These are phyloP conservation scores for Aspergillus melleus DNA, from an alignment of 2,329 filamentous ascomycete species.

Conservation along the genomic window DNA sequence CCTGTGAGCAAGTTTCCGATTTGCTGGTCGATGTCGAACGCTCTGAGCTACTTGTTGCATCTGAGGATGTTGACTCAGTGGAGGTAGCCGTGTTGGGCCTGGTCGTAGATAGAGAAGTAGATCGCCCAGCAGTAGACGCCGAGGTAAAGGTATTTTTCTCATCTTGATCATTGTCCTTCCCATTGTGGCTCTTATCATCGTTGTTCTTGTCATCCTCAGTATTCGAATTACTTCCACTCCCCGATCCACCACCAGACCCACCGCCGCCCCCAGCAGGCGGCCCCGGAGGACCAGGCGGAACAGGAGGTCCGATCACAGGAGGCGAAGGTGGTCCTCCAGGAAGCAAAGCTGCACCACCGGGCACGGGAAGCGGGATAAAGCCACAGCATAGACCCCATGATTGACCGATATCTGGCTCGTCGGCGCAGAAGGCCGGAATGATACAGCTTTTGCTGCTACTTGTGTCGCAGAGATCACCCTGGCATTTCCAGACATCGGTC, in stretches of 20 bases:
- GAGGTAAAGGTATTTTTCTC: background rate
- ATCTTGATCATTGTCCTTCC: background rate
- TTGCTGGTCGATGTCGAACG: background rate
- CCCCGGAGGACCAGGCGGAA: background rate
- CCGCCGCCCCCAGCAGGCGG: too few relatives aligned
- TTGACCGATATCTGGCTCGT: background rate
- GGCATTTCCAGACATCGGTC: background rate
- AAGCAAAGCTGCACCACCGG: background rate
- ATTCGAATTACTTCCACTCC: background rate
- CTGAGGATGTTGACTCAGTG: background rate
- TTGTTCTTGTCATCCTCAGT: background rate
- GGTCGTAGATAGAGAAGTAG: background rate
- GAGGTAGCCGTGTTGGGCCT: background rate
- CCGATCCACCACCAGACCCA: background rate
- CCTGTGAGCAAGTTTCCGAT: background rate
- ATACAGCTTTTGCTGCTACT: background rate
- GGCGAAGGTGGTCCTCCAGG: background rate
- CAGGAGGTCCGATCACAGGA: background rate
- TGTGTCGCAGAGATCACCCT: background rate
- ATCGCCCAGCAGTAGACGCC: background rate
- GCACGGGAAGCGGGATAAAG: background rate
- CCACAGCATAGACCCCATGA: background rate
- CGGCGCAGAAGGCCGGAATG: background rate
- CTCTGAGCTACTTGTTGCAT: background rate
- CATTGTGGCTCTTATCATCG: background rate